Conservation (phyloP, 768 basidiomycete species). For the Mycena metata region DNA sequence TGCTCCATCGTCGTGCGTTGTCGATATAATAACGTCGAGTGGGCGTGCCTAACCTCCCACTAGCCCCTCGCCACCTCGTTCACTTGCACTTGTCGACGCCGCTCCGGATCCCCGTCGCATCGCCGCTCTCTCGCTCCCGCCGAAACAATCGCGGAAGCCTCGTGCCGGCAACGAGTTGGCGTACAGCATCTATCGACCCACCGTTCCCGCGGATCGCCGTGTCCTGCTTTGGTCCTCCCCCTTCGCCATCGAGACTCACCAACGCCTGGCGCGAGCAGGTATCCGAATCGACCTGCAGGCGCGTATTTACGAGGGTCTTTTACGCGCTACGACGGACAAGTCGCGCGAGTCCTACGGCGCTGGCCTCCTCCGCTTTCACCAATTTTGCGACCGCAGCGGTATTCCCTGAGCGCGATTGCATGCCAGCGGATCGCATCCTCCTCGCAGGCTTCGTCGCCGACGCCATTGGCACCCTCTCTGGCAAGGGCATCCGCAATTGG, state of each 20-base stretch:
- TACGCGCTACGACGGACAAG: constrained; percentile 20
- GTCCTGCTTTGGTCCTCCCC: not conserved
- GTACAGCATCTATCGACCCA: not conserved
- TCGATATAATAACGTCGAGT: no score
- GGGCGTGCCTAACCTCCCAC: no score
- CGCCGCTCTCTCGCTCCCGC: no score
- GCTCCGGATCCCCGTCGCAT: no score
- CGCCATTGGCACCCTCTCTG: constrained; percentile 9
- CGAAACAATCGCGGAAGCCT: no score
- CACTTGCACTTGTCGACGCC: no score
- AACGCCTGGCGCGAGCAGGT: not conserved
- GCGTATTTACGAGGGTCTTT: not conserved
- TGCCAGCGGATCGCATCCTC: constrained; percentile 21
- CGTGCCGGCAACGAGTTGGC: not conserved
- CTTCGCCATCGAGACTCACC: not conserved
- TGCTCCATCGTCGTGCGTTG: no score
- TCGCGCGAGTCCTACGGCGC: constrained; percentile 39
- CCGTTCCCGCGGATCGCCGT: constrained; percentile 8
- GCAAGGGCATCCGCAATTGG: constrained; percentile 13
- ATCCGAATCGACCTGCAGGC: not conserved
- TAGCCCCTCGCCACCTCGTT: no score
- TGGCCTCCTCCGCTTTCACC: constrained; percentile 42
- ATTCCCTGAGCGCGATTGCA: not conserved
- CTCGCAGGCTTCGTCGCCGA: constrained; percentile 29
- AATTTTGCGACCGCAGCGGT: constrained; percentile 12